Percentiles rank a stretch among this genome's conserved stretches.
Conservation (phyloP, 2,329 filamentous ascomycete genomes). For the Aspergillus sp. region DNA sequence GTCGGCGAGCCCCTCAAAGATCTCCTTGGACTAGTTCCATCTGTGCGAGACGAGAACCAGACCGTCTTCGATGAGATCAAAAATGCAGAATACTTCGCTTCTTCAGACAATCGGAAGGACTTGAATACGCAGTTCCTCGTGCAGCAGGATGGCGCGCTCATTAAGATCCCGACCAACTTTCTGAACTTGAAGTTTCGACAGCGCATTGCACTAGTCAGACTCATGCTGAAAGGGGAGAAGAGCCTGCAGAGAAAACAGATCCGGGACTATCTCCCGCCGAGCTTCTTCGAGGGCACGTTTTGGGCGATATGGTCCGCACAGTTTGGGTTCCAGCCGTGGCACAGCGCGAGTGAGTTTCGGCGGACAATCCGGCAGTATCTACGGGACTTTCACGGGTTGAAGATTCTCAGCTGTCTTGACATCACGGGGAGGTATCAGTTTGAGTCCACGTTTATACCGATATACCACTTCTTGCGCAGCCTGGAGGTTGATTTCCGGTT, state of each 20-base stretch:
- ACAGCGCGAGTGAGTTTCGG: slow-evolving; percentile 25
- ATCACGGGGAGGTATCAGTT: slow-evolving; percentile 22
- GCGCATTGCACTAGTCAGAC: slow-evolving; percentile 10
- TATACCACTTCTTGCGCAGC: slow-evolving; percentile 16
- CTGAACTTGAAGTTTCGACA: slow-evolving; percentile 17
- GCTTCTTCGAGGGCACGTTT: slow-evolving; percentile 23
- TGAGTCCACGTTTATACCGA: slow-evolving; percentile 20
- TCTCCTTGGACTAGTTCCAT: slow-evolving; percentile 21
- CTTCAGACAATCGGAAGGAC: not conserved
- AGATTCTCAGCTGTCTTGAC: slow-evolving; percentile 20
- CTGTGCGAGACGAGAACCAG: not conserved
- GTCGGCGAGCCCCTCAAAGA: slow-evolving; percentile 18
- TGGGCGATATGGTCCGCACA: slow-evolving; percentile 26
- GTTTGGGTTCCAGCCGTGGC: slow-evolving; percentile 27
- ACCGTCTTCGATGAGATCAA: slow-evolving; percentile 17
- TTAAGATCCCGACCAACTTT: slow-evolving; percentile 5
- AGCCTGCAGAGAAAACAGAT: slow-evolving; percentile 18
- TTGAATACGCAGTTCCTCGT: slow-evolving; percentile 14
- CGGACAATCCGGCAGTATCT: slow-evolving; percentile 20
- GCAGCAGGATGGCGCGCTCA: slow-evolving; percentile 10
- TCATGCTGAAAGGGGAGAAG: slow-evolving; percentile 18
- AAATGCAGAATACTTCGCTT: not conserved
- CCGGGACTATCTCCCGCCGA: slow-evolving; percentile 12
- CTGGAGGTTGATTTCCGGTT: slow-evolving; percentile 22
- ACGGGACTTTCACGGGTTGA: slow-evolving; percentile 15